Conservation (phyloP, 2,329 filamentous ascomycete genomes). For the Monascus ruber region DNA sequence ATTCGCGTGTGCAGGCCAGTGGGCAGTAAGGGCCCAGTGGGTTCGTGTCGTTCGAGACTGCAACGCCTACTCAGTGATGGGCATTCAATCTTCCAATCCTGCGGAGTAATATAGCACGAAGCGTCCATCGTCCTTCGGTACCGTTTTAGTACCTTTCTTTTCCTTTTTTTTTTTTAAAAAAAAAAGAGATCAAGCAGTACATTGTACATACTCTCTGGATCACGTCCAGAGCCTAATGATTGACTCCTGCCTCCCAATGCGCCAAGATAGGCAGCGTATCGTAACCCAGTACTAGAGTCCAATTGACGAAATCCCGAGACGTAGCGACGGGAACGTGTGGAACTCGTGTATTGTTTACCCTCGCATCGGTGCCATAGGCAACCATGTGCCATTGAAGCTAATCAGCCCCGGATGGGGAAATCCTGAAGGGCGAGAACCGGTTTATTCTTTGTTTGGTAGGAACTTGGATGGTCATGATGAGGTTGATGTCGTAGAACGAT, state of each 20-base stretch:
- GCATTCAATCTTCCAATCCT: conserved; percentile 24
- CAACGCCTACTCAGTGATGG: conserved; percentile 48
- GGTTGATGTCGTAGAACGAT: conserved; percentile 4
- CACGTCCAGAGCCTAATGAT: conserved; percentile 53
- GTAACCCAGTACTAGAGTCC: conserved; percentile 31
- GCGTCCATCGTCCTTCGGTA: conserved; percentile 25
- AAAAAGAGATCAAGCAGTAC: not conserved
- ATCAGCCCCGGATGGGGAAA: conserved; percentile 20
- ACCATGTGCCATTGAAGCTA: conserved; percentile 22
- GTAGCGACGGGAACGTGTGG: conserved; percentile 43
- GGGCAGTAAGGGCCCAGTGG: conserved; percentile 38
- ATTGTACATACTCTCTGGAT: conserved; percentile 29
- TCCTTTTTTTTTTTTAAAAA: no score
- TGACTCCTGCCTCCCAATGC: conserved; percentile 40
- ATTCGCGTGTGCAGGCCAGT: conserved; percentile 40
- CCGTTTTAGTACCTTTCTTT: not conserved
- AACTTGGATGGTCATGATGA: conserved; percentile 7
- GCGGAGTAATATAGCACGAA: conserved; percentile 51
- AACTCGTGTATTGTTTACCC: conserved; percentile 6
- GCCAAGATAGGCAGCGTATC: conserved; percentile 43
- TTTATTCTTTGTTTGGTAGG: conserved; percentile 7
- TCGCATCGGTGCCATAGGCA: conserved; percentile 20
- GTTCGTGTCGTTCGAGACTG: conserved; percentile 25
- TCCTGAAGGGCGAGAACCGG: conserved; percentile 13
- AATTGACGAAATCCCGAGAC: conserved; percentile 36